These are phyloP conservation scores for Backusella liffmaniae DNA, from an alignment of 192 early-diverging fungal species.

Conservation along the genomic window DNA sequence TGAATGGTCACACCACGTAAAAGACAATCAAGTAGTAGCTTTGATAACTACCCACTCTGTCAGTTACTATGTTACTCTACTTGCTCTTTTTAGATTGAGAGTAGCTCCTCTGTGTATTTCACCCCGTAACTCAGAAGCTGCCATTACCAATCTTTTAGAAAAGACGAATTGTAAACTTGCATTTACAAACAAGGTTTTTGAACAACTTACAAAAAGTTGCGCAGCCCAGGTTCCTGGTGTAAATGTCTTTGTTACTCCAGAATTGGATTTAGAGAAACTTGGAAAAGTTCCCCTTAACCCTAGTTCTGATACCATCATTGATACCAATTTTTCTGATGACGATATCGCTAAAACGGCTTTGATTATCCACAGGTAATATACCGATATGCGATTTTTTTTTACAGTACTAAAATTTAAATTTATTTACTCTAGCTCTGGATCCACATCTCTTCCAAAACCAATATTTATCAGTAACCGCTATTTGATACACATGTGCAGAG, in stretches of 20 bases:
- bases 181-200: neutral
- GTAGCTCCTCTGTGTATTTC: neutral
- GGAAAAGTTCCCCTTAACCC: neutral
- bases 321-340: neutral
- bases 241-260: neutral
- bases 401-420: neutral
- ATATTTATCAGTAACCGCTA: neutral
- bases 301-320: neutral
- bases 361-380: constrained; percentile 2
- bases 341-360: neutral
- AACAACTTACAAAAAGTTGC: neutral
- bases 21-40: neutral
- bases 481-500: neutral
- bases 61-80: neutral
- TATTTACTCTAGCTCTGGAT: neutral
- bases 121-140: neutral
- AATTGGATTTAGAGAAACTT: neutral
- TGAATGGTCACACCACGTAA: neutral
- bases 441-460: constrained; percentile 1
- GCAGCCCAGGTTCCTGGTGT: neutral
- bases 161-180: neutral
- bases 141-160: neutral
- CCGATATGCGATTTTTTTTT: no score
- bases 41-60: constrained; percentile 6
- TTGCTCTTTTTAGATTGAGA: neutral